These are phyloP conservation scores for Citrus inodora DNA, from an alignment of 345 rosid genomes.

Conservation along the genomic window DNA sequence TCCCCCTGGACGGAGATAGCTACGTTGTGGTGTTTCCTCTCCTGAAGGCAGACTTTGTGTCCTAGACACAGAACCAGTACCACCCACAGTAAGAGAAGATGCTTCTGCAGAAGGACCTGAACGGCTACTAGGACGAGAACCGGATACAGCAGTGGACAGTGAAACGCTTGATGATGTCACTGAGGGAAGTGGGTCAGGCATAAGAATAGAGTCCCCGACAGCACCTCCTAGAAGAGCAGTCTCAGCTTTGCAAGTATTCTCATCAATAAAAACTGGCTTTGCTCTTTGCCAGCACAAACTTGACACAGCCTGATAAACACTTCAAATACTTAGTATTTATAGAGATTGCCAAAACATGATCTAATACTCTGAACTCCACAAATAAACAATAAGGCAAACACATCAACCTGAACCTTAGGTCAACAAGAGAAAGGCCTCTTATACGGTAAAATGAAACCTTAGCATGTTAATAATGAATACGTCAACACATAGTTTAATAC, in stretches of 20 bases:
- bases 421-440: not conserved
- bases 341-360: slow-evolving; percentile 10
- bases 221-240: slow-evolving; percentile 90
- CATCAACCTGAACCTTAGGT: not conserved
- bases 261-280: slow-evolving; percentile 79
- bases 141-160: slow-evolving; percentile 44
- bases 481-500: not conserved
- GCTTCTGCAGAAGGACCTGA: slow-evolving; percentile 38
- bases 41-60: slow-evolving; percentile 35
- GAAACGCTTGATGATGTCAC: slow-evolving; percentile 52
- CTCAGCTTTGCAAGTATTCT: slow-evolving; percentile 72
- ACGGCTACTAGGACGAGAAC: slow-evolving; percentile 40
- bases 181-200: slow-evolving; percentile 97
- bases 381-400: not conserved
- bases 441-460: not conserved
- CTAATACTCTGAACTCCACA: slow-evolving; percentile 1
- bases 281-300: slow-evolving; percentile 99
- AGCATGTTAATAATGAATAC: no score
- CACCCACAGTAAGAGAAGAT: slow-evolving; percentile 27
- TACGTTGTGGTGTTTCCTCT: slow-evolving; percentile 71
- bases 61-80: slow-evolving; percentile 39
- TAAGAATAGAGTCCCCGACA: slow-evolving; percentile 82
- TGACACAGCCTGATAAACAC: slow-evolving; percentile 70
- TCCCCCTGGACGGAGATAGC: slow-evolving; percentile 66
- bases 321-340: slow-evolving; percentile 20